These are phyloP conservation scores for Urtica urens DNA, from an alignment of 306 rosid genomes.

Conservation along the genomic window DNA sequence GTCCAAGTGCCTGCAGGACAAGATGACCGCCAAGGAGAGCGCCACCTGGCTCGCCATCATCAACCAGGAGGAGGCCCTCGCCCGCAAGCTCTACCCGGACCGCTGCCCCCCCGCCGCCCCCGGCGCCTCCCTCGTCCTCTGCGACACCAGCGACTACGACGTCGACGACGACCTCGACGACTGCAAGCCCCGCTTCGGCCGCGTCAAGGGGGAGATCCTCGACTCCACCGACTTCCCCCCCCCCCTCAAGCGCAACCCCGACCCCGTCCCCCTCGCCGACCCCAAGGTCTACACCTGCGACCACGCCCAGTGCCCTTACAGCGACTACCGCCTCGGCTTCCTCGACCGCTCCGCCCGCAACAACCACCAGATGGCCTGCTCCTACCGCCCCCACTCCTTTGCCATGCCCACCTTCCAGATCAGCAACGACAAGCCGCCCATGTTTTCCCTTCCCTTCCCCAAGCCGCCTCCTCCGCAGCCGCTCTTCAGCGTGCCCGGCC, in stretches of 20 bases:
- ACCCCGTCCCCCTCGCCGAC: slow-evolving; percentile 12
- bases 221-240: slow-evolving; percentile 21
- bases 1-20: slow-evolving; percentile 52
- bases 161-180: slow-evolving; percentile 39
- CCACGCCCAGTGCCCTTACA: slow-evolving; percentile 27
- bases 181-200: slow-evolving; percentile 23
- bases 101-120: slow-evolving; percentile 28
- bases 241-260: slow-evolving; percentile 27
- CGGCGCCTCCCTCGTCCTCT: slow-evolving; percentile 21
- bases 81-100: slow-evolving; percentile 34
- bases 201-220: slow-evolving; percentile 29
- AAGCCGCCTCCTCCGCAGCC: slow-evolving; percentile 16
- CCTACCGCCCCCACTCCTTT: slow-evolving; percentile 16
- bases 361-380: slow-evolving; percentile 43
- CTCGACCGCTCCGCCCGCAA: slow-evolving; percentile 28
- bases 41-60: slow-evolving; percentile 52
- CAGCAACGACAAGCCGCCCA: slow-evolving; percentile 17
- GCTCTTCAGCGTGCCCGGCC: slow-evolving; percentile 15
- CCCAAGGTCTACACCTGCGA: slow-evolving; percentile 34
- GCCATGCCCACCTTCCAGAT: slow-evolving; percentile 18
- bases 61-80: slow-evolving; percentile 41
- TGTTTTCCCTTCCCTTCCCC: slow-evolving; percentile 13
- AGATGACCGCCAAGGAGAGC: slow-evolving; percentile 57
- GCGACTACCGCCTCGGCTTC: slow-evolving; percentile 27
- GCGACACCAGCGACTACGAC: slow-evolving; percentile 36